A percentile compares a stretch with the other conserved stretches of the same genome.
phyloP scores from a whole-genome alignment of 140 eudicot species.

The Erigeron philadelphicus region DNA sequence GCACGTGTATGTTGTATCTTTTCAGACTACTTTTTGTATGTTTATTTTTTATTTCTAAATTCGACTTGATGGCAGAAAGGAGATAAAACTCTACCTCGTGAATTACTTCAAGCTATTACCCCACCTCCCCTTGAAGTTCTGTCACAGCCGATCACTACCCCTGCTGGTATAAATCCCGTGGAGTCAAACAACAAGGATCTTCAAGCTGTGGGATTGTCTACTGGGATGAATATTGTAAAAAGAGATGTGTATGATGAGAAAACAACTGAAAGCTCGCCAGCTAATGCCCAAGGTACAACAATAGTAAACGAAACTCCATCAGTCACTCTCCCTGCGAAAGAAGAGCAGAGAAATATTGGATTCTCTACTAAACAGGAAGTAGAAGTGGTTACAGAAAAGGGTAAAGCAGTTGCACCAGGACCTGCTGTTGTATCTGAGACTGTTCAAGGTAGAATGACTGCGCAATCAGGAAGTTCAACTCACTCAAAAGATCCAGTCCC shows the following conservation, averaged over 20 bases:
- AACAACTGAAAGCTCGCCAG: conserved; percentile 20
- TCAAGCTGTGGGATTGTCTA: conserved; percentile 30
- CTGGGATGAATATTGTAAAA: conserved; percentile 30
- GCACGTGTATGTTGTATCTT: neutral
- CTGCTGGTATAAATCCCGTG: conserved; percentile 30
- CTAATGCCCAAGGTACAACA: conserved; percentile 33
- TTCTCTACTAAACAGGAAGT: conserved; percentile 55
- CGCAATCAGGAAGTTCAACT: conserved; percentile 40
- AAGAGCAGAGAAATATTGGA: conserved; percentile 12
- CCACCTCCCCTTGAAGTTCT: conserved; percentile 89
- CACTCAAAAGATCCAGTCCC: conserved; percentile 65
- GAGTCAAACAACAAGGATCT: conserved; percentile 57
- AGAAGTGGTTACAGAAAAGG: conserved; percentile 53
- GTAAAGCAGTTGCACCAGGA: conserved; percentile 61
- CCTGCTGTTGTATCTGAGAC: conserved; percentile 37
- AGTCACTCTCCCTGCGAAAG: conserved; percentile 14
- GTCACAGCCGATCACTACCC: conserved; percentile 42
- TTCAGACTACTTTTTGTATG: neutral
- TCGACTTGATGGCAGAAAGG: conserved; percentile 65
- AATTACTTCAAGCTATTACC: conserved; percentile 67
- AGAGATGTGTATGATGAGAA: conserved; percentile 42
- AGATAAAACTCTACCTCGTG: conserved; percentile 76
- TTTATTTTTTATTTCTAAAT: neutral
- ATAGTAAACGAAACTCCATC: conserved; percentile 33
- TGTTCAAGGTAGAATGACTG: conserved; percentile 53